Percentiles rank a stretch among this genome's conserved stretches.
These are phyloP conservation scores for Monilinia vaccinii-corymbosi DNA, from an alignment of 2,329 filamentous ascomycete genomes.

Conservation along the genomic window DNA sequence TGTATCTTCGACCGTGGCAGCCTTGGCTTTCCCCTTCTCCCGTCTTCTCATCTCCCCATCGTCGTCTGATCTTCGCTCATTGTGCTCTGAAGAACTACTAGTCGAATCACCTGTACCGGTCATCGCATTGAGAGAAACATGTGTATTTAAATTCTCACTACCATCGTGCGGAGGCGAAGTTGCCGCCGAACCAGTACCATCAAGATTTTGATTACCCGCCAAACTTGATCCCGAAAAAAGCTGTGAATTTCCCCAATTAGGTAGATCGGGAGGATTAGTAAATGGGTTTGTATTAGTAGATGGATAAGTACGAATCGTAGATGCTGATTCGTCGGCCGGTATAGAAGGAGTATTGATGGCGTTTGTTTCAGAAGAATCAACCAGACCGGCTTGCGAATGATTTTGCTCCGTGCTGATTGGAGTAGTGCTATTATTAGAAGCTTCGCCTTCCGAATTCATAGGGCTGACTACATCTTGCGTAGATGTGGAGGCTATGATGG, in stretches of 20 bases:
- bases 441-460: slow-evolving; percentile 11
- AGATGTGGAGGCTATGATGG: slow-evolving; percentile 21
- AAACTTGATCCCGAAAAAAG: slow-evolving; percentile 18
- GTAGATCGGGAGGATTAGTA: background rate
- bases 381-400: slow-evolving; percentile 19
- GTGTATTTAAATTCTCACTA: background rate
- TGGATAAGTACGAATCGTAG: slow-evolving; percentile 13
- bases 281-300: slow-evolving; percentile 14
- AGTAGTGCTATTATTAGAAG: slow-evolving; percentile 11
- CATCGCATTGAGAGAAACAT: background rate
- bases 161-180: background rate
- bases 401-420: slow-evolving; percentile 18
- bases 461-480: slow-evolving; percentile 19
- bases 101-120: slow-evolving; percentile 1
- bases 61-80: slow-evolving; percentile 7
- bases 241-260: slow-evolving; percentile 15
- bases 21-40: slow-evolving; percentile 37
- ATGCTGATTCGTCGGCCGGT: slow-evolving; percentile 19
- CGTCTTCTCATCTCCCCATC: slow-evolving; percentile 15
- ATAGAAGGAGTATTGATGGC: slow-evolving; percentile 21
- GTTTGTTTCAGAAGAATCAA: slow-evolving; percentile 23
- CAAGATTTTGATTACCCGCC: slow-evolving; percentile 7
- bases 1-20: slow-evolving; percentile 40
- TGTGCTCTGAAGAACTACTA: slow-evolving; percentile 6
- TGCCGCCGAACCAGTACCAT: background rate